phyloP scores from a whole-genome alignment of 148 eudicot species.

The Spergularia marina region DNA sequence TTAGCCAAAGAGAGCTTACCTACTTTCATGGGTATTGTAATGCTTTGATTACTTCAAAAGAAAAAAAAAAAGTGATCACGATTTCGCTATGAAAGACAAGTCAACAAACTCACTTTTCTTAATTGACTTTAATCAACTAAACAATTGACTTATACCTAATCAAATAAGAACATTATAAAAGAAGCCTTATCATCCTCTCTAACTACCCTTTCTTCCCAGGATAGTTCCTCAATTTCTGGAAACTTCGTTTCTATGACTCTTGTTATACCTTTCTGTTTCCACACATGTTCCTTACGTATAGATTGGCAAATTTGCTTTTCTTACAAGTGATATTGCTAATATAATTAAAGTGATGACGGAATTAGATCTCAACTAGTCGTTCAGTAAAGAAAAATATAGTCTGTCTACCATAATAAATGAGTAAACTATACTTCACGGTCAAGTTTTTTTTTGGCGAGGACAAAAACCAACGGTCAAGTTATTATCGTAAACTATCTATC shows the following conservation, averaged over 20 bases:
- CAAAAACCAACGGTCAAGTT: too few species aligned
- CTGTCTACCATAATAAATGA: too few species aligned
- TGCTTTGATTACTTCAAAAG: conserved; percentile 15
- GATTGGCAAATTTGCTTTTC: too few species aligned
- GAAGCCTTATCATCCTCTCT: background rate
- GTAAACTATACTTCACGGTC: too few species aligned
- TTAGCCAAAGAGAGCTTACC: background rate
- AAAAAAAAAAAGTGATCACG: background rate
- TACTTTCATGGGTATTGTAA: background rate
- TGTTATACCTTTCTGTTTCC: background rate
- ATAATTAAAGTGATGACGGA: too few species aligned
- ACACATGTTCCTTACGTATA: background rate
- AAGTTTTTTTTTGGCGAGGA: too few species aligned
- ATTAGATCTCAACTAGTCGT: too few species aligned
- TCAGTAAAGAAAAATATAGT: too few species aligned
- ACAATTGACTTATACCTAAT: background rate
- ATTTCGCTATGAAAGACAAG: background rate
- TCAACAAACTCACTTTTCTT: background rate
- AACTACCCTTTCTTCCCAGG: conserved; percentile 8
- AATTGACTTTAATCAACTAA: conserved; percentile 1
- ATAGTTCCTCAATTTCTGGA: conserved; percentile 18
- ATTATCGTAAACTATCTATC: too few species aligned
- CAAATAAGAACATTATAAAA: background rate
- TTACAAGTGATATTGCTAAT: too few species aligned
- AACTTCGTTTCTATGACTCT: conserved; percentile 18